Evolutionary conservation across 441 rosid genomes (phyloP), one percentile per base, ranked within the genome.

Genomic region (Isatis lusitanica): DNA sequence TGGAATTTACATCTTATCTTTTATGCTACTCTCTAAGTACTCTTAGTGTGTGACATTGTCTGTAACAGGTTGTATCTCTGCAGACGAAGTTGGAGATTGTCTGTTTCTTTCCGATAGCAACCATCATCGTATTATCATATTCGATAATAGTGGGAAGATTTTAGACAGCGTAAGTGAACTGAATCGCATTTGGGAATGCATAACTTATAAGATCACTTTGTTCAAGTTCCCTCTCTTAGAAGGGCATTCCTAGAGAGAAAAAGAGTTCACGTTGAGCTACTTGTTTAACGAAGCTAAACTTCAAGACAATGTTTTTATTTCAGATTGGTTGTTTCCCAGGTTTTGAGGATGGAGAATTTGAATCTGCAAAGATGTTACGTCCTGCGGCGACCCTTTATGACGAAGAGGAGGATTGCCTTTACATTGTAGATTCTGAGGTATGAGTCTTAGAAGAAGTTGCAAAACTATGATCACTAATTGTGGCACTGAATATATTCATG

Each of bases 311-410:
- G 68, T 80, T 83, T 83, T 57, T 87, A 72, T 87, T 74, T 79
- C 94, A 95, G 99, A 93, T 95, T 87, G 98, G 98, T 82, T 88
- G 97, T 76, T 82, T 75, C 83, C 97, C 95, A 75, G 99, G 99
- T 66, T 93, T 93, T 80, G 98, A 95, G 87, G 99, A 95, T 84
- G 99, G 98, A 39, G 94, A 86, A 66, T 91, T 95, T 43, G 97
- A 88, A 81, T 82, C 91, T 79, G 89, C 95, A 75, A 95, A 87
- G 88, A 84, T 95, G 74, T 38, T 85, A 64, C 86, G 91, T 53
- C 98, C 99, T 73, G 95, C 88, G 7, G 89, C 95, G 40, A 82
- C 96, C 59, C 82, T 86, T 65, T 95, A 87, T 81, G 68, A 90
- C 59, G 85, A 82, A 47, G 81, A 63, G 38, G 98, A 90, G 71